Evolutionary conservation across 148 eudicot species (phyloP).

Genomic region (Euryodendron excelsum): DNA sequence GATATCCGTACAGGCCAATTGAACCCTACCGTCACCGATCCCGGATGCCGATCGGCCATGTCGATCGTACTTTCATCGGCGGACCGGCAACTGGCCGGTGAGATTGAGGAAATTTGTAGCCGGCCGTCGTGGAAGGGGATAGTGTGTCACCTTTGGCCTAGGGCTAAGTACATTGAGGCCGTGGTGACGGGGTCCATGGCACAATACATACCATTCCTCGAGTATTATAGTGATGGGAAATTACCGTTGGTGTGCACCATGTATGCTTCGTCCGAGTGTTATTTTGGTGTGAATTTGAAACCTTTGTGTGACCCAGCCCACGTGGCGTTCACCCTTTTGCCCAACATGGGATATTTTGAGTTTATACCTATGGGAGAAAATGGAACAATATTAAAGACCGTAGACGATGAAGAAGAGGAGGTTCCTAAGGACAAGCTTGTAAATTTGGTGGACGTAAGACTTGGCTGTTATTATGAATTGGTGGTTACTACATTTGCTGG

Average conservation of each 20-base stretch:
- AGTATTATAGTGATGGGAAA: constrained; percentile 28
- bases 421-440: constrained; percentile 42
- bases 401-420: constrained; percentile 43
- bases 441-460: constrained; percentile 48
- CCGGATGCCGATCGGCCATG: constrained; percentile 47
- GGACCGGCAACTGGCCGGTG: constrained; percentile 46
- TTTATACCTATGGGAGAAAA: constrained; percentile 61
- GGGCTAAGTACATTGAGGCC: constrained; percentile 72
- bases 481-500: constrained; percentile 84
- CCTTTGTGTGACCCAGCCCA: constrained; percentile 67
- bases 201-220: constrained; percentile 37
- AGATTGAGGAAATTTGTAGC: constrained; percentile 52
- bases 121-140: constrained; percentile 66
- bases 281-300: constrained; percentile 72
- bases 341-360: constrained; percentile 79
- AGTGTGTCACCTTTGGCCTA: constrained; percentile 68
- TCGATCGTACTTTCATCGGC: constrained; percentile 34
- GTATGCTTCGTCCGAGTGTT: constrained; percentile 80
- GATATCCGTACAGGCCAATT: constrained; percentile 56
- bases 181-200: constrained; percentile 85
- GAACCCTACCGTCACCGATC: constrained; percentile 44
- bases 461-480: constrained; percentile 62
- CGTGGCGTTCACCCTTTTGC: constrained; percentile 65
- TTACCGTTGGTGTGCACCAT: constrained; percentile 62
- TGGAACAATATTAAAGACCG: constrained; percentile 25